A percentile compares a stretch with the other conserved stretches of the same genome.
phyloP scores from a whole-genome alignment of 108 stramenopile species.

The Craspedostauros australis region DNA sequence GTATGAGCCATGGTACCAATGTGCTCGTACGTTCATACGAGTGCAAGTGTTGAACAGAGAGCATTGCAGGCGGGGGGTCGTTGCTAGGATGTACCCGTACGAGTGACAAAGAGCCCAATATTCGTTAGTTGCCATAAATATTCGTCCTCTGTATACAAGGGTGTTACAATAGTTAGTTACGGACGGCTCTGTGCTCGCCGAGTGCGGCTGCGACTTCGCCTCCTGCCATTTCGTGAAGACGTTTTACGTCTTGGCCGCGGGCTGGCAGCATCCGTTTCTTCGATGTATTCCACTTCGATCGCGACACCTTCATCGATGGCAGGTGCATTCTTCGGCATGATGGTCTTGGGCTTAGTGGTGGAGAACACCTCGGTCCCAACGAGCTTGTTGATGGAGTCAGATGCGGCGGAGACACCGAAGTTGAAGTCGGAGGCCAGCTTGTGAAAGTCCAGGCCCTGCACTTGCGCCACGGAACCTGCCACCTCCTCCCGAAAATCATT shows the following conservation, averaged over 20 bases:
- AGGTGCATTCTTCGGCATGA: no score
- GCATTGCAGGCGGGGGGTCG: no score
- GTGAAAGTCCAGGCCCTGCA: slow-evolving; percentile 1
- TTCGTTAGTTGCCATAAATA: background rate
- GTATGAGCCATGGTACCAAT: no score
- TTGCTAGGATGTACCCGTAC: background rate
- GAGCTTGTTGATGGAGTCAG: slow-evolving; percentile 6
- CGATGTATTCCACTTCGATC: slow-evolving; percentile 47
- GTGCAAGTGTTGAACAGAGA: no score
- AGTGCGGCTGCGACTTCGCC: no score
- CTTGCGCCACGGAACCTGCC: slow-evolving; percentile 1
- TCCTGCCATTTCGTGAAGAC: background rate
- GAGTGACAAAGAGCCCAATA: background rate
- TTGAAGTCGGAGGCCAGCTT: slow-evolving; percentile 8
- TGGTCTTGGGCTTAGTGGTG: background rate
- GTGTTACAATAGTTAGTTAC: no score
- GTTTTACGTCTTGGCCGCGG: background rate
- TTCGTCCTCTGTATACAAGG: background rate
- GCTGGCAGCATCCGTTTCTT: slow-evolving; percentile 17
- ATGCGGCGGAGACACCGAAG: slow-evolving; percentile 1
- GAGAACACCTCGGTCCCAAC: slow-evolving; percentile 14
- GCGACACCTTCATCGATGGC: slow-evolving; percentile 40
- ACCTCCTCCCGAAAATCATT: slow-evolving; percentile 23
- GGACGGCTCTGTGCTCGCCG: no score
- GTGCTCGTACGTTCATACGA: no score